Evolutionary conservation across 306 rosid genomes (phyloP).

Genomic region (Begonia peltatifolia): DNA sequence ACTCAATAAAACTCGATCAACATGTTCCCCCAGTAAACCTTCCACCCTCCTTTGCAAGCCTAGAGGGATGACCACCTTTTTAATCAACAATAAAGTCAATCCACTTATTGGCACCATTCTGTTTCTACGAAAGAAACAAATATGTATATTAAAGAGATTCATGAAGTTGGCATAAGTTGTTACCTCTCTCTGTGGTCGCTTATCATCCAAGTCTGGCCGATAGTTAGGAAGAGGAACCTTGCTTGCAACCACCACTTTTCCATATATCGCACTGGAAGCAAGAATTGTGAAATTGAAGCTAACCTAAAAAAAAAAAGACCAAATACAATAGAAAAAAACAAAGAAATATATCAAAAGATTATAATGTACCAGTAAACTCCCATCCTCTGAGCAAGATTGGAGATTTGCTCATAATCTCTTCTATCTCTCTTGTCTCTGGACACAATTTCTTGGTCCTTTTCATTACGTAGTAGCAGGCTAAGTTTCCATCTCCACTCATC

Average conservation of each 20-base stretch:
- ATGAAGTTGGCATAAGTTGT: slow-evolving; percentile 7
- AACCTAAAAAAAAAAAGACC: slow-evolving; percentile 3
- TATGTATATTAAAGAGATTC: slow-evolving; percentile 3
- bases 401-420: slow-evolving; percentile 91
- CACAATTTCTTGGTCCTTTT: slow-evolving; percentile 84
- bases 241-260: slow-evolving; percentile 92
- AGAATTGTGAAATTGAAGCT: slow-evolving; percentile 7
- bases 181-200: slow-evolving; percentile 98
- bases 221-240: slow-evolving; percentile 95
- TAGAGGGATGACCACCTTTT: slow-evolving; percentile 70
- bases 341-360: neutral
- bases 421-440: slow-evolving; percentile 77
- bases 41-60: slow-evolving; percentile 94
- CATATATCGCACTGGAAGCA: slow-evolving; percentile 48
- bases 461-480: slow-evolving; percentile 66
- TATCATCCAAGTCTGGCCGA: slow-evolving; percentile 97
- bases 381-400: slow-evolving; percentile 87
- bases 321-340: neutral
- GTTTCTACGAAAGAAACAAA: neutral
- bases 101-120: neutral
- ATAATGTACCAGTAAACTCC: slow-evolving; percentile 57
- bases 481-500: slow-evolving; percentile 99
- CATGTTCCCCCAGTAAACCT: slow-evolving; percentile 77
- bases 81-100: slow-evolving; percentile 2
- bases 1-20: slow-evolving; percentile 49